phyloP scores from a whole-genome alignment of 495 filamentous ascomycete species.

The Opeltia flavorubescens region DNA sequence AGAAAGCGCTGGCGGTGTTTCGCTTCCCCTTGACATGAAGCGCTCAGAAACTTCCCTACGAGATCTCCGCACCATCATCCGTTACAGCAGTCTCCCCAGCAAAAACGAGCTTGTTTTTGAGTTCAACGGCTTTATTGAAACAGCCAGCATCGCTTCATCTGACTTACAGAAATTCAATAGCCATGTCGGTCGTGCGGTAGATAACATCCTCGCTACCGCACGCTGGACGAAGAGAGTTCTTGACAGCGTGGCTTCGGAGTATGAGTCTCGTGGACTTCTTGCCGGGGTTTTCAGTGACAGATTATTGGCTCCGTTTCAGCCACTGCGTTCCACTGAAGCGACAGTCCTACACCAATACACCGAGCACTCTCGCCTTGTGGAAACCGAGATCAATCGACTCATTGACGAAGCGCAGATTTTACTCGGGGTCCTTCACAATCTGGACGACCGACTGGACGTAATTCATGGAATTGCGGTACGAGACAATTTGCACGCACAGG shows the following conservation, averaged over 20 bases:
- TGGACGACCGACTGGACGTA: constrained; percentile 47
- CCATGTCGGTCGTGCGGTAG: constrained; percentile 52
- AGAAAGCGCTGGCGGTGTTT: constrained; percentile 39
- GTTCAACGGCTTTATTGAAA: constrained; percentile 52
- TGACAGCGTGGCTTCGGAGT: constrained; percentile 26
- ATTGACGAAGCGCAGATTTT: constrained; percentile 53
- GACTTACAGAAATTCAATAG: constrained; percentile 55
- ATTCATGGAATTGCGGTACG: constrained; percentile 50
- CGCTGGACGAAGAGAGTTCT: constrained; percentile 46
- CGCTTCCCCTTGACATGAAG: constrained; percentile 55
- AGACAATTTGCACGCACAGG: constrained; percentile 33
- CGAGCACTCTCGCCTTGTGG: constrained; percentile 45
- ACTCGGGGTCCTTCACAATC: constrained; percentile 37
- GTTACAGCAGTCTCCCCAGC: constrained; percentile 31
- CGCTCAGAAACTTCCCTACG: constrained; percentile 49
- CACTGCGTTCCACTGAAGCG: constrained; percentile 35
- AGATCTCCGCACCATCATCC: constrained; percentile 51
- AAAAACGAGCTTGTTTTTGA: constrained; percentile 49
- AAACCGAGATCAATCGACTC: constrained; percentile 47
- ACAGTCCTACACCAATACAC: constrained; percentile 47
- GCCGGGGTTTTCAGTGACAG: constrained; percentile 26
- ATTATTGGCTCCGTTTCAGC: constrained; percentile 43
- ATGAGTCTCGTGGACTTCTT: constrained; percentile 25
- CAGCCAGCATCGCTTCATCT: constrained; percentile 36
- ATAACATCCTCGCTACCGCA: constrained; percentile 52